A percentile compares a stretch with the other conserved stretches of the same genome.
Conservation (phyloP, 2,329 filamentous ascomycete genomes). For the Hymenoscyphus albidus region DNA sequence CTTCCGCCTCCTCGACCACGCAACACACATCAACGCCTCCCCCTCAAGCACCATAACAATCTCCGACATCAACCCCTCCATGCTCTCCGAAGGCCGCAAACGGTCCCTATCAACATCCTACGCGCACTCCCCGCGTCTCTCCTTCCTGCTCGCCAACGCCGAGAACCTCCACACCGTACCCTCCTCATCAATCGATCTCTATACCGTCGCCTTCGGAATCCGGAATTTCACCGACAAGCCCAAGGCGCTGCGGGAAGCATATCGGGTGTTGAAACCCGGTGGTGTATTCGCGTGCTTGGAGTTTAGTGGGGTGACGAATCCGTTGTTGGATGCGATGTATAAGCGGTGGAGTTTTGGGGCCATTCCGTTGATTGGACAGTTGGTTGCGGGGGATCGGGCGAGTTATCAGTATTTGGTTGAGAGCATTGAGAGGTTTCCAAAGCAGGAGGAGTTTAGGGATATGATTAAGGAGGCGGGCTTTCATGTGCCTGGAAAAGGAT, state of each 20-base stretch:
- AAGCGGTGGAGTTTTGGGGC: conserved; percentile 94
- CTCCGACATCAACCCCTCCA: conserved; percentile 92
- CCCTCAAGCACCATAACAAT: conserved; percentile 80
- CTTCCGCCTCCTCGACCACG: conserved; percentile 90
- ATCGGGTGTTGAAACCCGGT: conserved; percentile 85
- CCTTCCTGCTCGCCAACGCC: conserved; percentile 88
- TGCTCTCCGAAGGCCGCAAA: conserved; percentile 85
- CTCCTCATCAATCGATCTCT: conserved; percentile 76
- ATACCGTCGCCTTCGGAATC: conserved; percentile 97
- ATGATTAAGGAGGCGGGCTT: conserved; percentile 88
- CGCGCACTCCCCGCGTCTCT: conserved; percentile 54
- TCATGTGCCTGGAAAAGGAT: conserved; percentile 73
- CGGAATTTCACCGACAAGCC: conserved; percentile 95
- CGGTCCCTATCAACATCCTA: conserved; percentile 58
- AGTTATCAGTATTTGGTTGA: conserved; percentile 99
- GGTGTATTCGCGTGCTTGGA: conserved; percentile 96
- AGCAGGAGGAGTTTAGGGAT: conserved; percentile 74
- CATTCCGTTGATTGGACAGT: conserved; percentile 90
- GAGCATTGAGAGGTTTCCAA: conserved; percentile 92
- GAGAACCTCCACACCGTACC: conserved; percentile 67
- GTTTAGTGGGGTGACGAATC: conserved; percentile 75
- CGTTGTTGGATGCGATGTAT: conserved; percentile 78
- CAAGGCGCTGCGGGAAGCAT: conserved; percentile 75
- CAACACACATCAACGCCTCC: conserved; percentile 76
- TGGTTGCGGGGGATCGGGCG: conserved; percentile 89